A percentile compares a stretch with the other conserved stretches of the same genome.
phyloP scores from a whole-genome alignment of 2,329 filamentous ascomycete genomes.

The Alternaria infectoria region DNA sequence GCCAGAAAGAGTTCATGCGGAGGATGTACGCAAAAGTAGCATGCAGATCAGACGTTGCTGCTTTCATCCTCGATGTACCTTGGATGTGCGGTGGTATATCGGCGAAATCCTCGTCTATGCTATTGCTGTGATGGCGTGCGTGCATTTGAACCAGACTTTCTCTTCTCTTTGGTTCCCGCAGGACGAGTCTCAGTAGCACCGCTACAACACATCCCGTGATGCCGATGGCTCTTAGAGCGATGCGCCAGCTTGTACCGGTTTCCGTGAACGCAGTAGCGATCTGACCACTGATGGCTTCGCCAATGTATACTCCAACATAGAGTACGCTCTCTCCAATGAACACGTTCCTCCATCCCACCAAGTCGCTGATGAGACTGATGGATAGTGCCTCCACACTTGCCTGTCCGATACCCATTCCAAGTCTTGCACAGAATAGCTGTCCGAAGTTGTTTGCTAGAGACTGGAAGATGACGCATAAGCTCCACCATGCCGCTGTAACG shows the following conservation, averaged over 20 bases:
- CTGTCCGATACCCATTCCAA: neutral
- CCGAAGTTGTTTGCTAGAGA: neutral
- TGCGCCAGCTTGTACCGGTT: neutral
- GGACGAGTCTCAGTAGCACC: neutral
- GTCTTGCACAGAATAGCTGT: neutral
- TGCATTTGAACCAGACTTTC: neutral
- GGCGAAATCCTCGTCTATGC: neutral
- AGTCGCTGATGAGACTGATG: neutral
- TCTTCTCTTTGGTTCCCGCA: neutral
- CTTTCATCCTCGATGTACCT: neutral
- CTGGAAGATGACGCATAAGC: neutral
- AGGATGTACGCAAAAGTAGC: neutral
- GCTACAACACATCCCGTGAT: neutral
- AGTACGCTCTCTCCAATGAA: neutral
- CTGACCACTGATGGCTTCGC: conserved; percentile 1
- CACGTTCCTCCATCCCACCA: neutral
- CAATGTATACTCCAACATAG: neutral
- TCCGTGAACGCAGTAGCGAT: neutral
- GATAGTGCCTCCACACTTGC: neutral
- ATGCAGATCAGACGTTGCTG: neutral
- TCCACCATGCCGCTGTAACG: neutral
- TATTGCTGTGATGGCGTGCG: neutral
- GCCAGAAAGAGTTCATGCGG: neutral
- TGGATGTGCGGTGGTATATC: neutral
- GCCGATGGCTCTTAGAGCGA: neutral